Base-by-base conservation (phyloP, 768 basidiomycete genomes). In the Leccinum arenicola region DNA sequence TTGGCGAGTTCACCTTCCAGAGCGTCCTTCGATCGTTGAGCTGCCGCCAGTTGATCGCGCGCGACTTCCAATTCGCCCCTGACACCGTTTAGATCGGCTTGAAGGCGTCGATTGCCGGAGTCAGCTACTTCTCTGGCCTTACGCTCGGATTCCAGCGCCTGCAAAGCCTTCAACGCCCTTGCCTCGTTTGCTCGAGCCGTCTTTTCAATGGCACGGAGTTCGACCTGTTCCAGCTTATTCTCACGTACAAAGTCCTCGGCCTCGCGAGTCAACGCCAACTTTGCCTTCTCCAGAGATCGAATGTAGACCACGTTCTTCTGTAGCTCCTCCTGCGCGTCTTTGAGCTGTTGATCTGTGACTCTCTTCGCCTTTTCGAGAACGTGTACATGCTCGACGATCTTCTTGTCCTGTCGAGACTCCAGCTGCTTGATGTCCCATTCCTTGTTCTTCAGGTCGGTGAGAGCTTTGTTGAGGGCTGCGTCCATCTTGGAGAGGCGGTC, bases 361-460 rank as follows among this genome's bases (percentile, higher is more conserved):
- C 87, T 87, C 73, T 98, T 98, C 15, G 96, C 96, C 70, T 95
- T 92, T 71, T 98, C 95, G 11, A 96, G 81, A 29, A 98, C 96
- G 70, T 98, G 88, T 25, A 97, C 93, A 68, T 98, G 96, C 73
- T 98, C 95, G 48, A 98, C 95, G 59, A 97, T 95, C n/a, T 92
- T 97, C 77, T 95, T 98, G 78, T 98, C 93, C 69, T 97, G 90
- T 69, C 83, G 86, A 3, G 91, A 88, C 54, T 90, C 86, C 9
- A 98, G 76, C 63, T 95, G 89, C 63, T 87, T 91, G 62, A 93
- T 83, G 57, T 95, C 91, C 84, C 87, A 89, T 65, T 97, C 92
- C 51, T 88, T 85, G 47, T 79, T 80, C 69, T 91, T 88, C 51
- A 96, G 77, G 59, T 95, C 92, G 8, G 82, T 80, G n/a, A 90